Evolutionary conservation across 768 basidiomycete species (phyloP).

Genomic region (Cystofilobasidium ferigula): DNA sequence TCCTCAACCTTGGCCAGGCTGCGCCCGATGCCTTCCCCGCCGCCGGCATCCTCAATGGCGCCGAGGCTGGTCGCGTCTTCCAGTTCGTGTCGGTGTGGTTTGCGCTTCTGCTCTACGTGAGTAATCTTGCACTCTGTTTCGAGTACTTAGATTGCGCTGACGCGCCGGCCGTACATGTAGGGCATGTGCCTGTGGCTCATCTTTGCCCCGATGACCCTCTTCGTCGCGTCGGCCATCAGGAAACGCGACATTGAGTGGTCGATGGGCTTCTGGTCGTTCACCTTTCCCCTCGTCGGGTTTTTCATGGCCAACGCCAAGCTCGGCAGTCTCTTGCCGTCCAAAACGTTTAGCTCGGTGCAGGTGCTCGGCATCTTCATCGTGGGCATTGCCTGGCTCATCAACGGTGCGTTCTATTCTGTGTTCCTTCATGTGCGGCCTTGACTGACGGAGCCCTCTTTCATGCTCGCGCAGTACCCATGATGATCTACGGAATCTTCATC

Average conservation of each 20-base stretch:
- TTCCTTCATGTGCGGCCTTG: no score
- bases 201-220: neutral
- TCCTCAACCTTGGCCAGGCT: conserved; percentile 11
- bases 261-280: conserved; percentile 2
- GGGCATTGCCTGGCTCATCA: neutral
- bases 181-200: neutral
- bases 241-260: neutral
- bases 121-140: neutral
- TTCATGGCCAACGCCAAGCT: neutral
- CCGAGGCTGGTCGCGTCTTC: conserved; percentile 7
- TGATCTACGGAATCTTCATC: neutral
- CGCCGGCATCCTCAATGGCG: neutral
- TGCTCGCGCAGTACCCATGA: neutral
- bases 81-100: conserved; percentile 13
- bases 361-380: conserved; percentile 1
- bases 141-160: neutral
- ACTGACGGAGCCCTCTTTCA: no score
- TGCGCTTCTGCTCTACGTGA: conserved; percentile 9
- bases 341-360: neutral
- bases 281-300: neutral
- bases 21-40: conserved; percentile 11
- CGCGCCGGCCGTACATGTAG: neutral
- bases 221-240: neutral
- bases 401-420: no score
- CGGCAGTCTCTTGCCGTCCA: neutral